These are phyloP conservation scores for Elaeagnus macrophylla DNA, from an alignment of 306 rosid species.

Conservation along the genomic window DNA sequence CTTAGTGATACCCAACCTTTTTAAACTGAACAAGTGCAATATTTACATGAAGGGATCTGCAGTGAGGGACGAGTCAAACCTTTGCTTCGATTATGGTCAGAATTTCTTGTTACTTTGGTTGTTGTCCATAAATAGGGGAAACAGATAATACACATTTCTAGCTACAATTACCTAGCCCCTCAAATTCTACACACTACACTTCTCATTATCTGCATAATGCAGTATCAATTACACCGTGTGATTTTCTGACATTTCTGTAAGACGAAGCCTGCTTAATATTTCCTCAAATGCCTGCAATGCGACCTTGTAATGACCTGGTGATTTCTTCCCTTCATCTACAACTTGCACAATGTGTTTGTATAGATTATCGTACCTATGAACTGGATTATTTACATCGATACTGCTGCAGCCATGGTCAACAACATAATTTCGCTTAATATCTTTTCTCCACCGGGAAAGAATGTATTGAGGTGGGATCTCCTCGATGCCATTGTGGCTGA, in stretches of 20 bases:
- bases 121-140: too few species aligned
- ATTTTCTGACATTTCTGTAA: slow-evolving; percentile 20
- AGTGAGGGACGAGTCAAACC: too few species aligned
- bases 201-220: slow-evolving; percentile 1
- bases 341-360: slow-evolving; percentile 54
- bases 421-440: slow-evolving; percentile 37
- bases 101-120: too few species aligned
- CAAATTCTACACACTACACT: not conserved
- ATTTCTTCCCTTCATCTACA: slow-evolving; percentile 62
- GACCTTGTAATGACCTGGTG: slow-evolving; percentile 34
- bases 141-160: not conserved
- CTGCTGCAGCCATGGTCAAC: slow-evolving; percentile 31
- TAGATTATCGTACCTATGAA: slow-evolving; percentile 52
- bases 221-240: too few species aligned
- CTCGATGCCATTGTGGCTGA: slow-evolving; percentile 47
- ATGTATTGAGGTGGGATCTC: slow-evolving; percentile 56
- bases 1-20: too few species aligned
- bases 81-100: too few species aligned
- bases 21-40: too few species aligned
- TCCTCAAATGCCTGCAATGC: slow-evolving; percentile 37
- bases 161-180: not conserved
- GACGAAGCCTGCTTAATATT: slow-evolving; percentile 46
- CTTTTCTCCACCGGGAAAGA: slow-evolving; percentile 66
- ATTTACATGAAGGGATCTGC: too few species aligned
- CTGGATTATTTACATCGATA: slow-evolving; percentile 43